A percentile compares a stretch with the other conserved stretches of the same genome.
phyloP scores from a whole-genome alignment of 306 rosid genomes.

The Cyclanthera cordifolia region DNA sequence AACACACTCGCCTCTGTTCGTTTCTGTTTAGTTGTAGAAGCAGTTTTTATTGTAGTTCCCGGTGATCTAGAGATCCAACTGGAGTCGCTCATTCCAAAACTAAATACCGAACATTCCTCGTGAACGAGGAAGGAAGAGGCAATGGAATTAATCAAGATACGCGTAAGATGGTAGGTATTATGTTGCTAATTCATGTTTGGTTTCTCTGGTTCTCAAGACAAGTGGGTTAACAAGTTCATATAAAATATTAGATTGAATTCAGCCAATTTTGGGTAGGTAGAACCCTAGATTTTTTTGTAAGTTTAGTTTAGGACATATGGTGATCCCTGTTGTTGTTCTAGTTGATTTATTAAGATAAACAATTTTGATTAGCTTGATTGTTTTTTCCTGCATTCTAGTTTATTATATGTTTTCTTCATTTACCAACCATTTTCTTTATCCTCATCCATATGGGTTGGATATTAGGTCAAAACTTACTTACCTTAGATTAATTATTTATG shows the following conservation, averaged over 20 bases:
- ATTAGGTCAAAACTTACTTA: not conserved
- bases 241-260: not conserved
- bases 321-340: not conserved
- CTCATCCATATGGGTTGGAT: not conserved
- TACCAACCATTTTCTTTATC: not conserved
- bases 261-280: not conserved
- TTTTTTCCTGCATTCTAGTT: not conserved
- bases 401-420: not conserved
- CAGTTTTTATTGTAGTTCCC: not conserved
- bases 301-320: not conserved
- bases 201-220: not conserved
- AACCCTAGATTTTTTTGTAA: not conserved
- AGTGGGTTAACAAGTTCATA: slow-evolving; percentile 4
- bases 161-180: not conserved
- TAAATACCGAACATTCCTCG: not conserved
- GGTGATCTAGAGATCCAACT: not conserved
- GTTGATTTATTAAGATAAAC: not conserved
- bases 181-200: not conserved
- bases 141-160: not conserved
- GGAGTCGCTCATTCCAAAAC: not conserved
- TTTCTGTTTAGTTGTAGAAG: not conserved
- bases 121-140: not conserved
- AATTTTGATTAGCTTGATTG: not conserved
- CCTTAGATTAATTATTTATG: not conserved
- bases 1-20: not conserved